phyloP scores from a whole-genome alignment of 1,284 basidiomycete genomes.

The Mycena sp. region DNA sequence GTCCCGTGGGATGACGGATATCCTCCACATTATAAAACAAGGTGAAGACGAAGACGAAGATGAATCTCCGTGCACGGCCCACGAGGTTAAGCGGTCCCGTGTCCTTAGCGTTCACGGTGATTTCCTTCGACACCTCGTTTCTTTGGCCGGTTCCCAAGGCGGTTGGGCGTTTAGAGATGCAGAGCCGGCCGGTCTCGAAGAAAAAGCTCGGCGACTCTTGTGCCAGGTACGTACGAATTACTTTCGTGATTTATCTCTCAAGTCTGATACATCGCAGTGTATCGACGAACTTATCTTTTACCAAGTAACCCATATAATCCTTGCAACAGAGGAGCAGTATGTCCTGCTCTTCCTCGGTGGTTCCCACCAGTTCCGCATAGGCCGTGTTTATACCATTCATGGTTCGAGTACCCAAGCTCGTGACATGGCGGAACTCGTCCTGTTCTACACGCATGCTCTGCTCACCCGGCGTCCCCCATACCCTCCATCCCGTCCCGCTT shows the following conservation, averaged over 20 bases:
- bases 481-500: neutral
- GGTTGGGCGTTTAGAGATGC: neutral
- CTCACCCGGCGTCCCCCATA: neutral
- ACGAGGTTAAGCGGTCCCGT: constrained; percentile 5
- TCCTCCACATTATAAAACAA: neutral
- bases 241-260: neutral
- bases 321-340: constrained; percentile 5
- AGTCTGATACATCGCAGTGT: neutral
- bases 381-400: constrained; percentile 1
- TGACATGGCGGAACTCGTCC: constrained; percentile 14
- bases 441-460: constrained; percentile 5
- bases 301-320: neutral
- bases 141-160: neutral
- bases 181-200: neutral
- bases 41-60: neutral
- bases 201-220: constrained; percentile 6
- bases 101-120: neutral
- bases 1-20: neutral
- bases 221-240: neutral
- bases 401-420: neutral
- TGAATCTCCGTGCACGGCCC: neutral
- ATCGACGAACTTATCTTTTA: constrained; percentile 7
- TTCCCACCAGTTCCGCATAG: constrained; percentile 1
- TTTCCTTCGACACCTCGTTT: neutral
- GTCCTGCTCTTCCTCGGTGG: constrained; percentile 6